A percentile compares a stretch with the other conserved stretches of the same genome.
Evolutionary conservation across 2,329 filamentous ascomycete species (phyloP).

Genomic region (Apiospora arundinis): DNA sequence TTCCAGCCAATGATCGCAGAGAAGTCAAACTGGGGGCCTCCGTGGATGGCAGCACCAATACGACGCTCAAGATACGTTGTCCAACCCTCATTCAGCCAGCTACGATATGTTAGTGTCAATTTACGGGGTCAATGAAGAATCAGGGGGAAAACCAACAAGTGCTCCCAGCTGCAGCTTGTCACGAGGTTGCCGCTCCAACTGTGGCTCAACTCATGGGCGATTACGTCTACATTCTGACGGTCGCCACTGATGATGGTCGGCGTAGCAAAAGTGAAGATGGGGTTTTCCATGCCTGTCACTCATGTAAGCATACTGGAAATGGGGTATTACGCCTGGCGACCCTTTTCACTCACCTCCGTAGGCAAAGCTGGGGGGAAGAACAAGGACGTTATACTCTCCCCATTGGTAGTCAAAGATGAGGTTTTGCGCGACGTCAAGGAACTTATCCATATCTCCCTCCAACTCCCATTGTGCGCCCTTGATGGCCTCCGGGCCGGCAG

Average conservation of each 20-base stretch:
- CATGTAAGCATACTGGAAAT: neutral
- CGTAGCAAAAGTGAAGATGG: slow-evolving; percentile 93
- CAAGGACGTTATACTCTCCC: slow-evolving; percentile 93
- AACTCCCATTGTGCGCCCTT: slow-evolving; percentile 88
- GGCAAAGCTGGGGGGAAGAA: slow-evolving; percentile 88
- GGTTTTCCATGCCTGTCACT: slow-evolving; percentile 81
- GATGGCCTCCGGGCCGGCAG: slow-evolving; percentile 87
- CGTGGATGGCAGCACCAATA: slow-evolving; percentile 78
- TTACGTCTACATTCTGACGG: slow-evolving; percentile 91
- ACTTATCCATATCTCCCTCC: slow-evolving; percentile 88
- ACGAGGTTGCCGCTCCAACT: slow-evolving; percentile 91
- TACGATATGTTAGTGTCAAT: slow-evolving; percentile 32
- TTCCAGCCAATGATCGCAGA: slow-evolving; percentile 97
- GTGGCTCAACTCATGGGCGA: slow-evolving; percentile 75
- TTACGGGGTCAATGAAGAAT: neutral
- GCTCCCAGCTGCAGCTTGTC: slow-evolving; percentile 80
- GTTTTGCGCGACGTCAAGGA: slow-evolving; percentile 84
- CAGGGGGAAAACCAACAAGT: slow-evolving; percentile 60
- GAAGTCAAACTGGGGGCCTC: slow-evolving; percentile 87
- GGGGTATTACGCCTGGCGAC: neutral
- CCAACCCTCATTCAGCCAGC: slow-evolving; percentile 82
- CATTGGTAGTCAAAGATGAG: slow-evolving; percentile 87
- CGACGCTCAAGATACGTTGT: slow-evolving; percentile 93
- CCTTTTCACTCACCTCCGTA: slow-evolving; percentile 70
- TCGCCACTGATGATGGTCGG: slow-evolving; percentile 93